These are phyloP conservation scores for Diaporthe sp. DNA, from an alignment of 2,329 filamentous ascomycete species.

Conservation along the genomic window DNA sequence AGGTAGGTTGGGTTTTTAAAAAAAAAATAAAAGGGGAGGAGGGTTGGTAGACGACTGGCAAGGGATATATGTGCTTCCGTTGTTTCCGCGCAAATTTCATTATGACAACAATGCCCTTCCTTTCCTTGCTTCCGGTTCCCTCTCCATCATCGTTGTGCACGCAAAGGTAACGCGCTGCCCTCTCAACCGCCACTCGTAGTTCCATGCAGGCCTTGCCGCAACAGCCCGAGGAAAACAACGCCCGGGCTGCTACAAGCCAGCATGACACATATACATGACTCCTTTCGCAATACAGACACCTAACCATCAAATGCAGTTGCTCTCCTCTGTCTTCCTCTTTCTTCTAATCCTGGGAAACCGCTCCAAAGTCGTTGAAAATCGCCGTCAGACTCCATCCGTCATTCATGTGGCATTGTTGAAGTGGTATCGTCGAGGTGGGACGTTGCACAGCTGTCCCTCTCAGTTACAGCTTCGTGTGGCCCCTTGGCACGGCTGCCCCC, in stretches of 20 bases:
- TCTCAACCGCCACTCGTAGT: slow-evolving; percentile 9
- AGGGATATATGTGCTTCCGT: slow-evolving; percentile 41
- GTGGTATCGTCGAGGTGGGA: slow-evolving; percentile 25
- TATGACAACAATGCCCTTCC: slow-evolving; percentile 37
- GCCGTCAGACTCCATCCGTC: slow-evolving; percentile 22
- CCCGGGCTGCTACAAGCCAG: slow-evolving; percentile 1
- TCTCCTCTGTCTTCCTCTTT: slow-evolving; percentile 20
- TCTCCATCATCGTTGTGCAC: slow-evolving; percentile 5
- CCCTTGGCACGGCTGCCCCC: neutral
- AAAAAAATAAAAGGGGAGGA: too few relatives aligned
- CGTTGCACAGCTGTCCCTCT: neutral
- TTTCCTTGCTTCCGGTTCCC: slow-evolving; percentile 13
- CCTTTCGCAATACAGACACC: slow-evolving; percentile 35
- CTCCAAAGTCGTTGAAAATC: slow-evolving; percentile 31
- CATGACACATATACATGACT: slow-evolving; percentile 32
- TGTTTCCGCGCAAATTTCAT: slow-evolving; percentile 38
- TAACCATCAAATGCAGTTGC: slow-evolving; percentile 34
- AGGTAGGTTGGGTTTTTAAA: neutral
- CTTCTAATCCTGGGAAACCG: slow-evolving; percentile 28
- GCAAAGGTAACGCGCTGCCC: neutral
- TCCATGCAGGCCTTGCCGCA: slow-evolving; percentile 9
- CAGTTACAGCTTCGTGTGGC: neutral
- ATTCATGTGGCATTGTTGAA: slow-evolving; percentile 13
- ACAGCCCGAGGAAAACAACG: neutral
- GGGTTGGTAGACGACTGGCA: slow-evolving; percentile 30